Evolutionary conservation across 345 rosid species (phyloP).

Genomic region (Populus pruinosa): DNA sequence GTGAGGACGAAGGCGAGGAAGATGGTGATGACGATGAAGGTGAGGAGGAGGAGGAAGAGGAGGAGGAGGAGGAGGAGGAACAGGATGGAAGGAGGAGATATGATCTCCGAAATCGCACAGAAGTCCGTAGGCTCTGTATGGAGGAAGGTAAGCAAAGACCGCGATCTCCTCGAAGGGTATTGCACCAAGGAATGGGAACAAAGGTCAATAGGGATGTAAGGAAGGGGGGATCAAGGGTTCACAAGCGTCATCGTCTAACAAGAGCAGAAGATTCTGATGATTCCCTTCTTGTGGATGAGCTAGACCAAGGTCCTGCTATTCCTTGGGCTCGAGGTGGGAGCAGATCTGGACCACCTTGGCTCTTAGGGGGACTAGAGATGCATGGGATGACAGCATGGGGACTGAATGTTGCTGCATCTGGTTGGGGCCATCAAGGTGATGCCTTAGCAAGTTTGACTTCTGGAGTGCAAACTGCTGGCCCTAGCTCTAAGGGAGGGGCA

Average conservation of each 20-base stretch:
- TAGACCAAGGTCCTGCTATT: slow-evolving; percentile 94
- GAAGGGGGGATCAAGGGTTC: slow-evolving; percentile 92
- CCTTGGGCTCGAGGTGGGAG: slow-evolving; percentile 96
- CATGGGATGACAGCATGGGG: slow-evolving; percentile 83
- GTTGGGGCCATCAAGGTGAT: slow-evolving; percentile 99
- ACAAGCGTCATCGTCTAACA: slow-evolving; percentile 76
- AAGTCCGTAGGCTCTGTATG: slow-evolving; percentile 75
- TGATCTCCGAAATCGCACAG: slow-evolving; percentile 95
- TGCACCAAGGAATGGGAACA: slow-evolving; percentile 95
- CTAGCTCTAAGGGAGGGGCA: slow-evolving; percentile 99
- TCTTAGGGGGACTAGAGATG: slow-evolving; percentile 91
- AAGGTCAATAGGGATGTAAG: slow-evolving; percentile 84
- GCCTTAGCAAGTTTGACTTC: slow-evolving; percentile 62
- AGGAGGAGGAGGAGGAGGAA: slow-evolving; percentile 60
- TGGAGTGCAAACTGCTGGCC: slow-evolving; percentile 99
- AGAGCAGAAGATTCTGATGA: slow-evolving; percentile 98
- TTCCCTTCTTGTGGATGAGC: slow-evolving; percentile 99
- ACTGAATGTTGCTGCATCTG: slow-evolving; percentile 92
- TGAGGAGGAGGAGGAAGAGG: slow-evolving; percentile 25
- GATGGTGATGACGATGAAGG: slow-evolving; percentile 57
- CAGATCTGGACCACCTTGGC: slow-evolving; percentile 96
- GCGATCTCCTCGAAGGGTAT: slow-evolving; percentile 86
- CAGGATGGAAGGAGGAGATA: slow-evolving; percentile 94
- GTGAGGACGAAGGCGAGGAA: slow-evolving; percentile 21
- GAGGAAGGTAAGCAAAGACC: slow-evolving; percentile 78